Base-by-base conservation (phyloP, 2,329 filamentous ascomycete species). In the Helminthosporium solani region DNA sequence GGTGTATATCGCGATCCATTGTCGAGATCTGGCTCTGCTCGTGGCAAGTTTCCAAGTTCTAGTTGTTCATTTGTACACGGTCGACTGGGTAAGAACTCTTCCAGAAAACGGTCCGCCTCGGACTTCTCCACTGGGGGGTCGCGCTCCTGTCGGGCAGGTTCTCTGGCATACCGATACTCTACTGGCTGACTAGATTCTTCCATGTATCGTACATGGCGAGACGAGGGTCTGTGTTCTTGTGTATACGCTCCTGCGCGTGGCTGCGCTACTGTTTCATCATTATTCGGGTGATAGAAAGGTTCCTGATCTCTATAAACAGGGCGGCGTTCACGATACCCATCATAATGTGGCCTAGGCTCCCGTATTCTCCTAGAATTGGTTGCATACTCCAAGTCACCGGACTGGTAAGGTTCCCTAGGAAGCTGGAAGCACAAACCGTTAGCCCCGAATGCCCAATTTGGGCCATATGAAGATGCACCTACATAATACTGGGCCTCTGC, bases 81-180 rank as follows among this genome's bases (percentile, higher is more conserved):
- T 33, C 58, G 56, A 14, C 48, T 52, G 23, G 60, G 62, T 7
- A 58, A 54, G 34, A 68, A 58, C 7, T 68, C 66, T 23, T 66
- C 63, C 14, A 70, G 40, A 38, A 70, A 70, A 19, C 65, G 64
- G 47, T 69, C 67, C 23, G 66, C 66, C 9, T 63, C 64, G 28
- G 64, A 60, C 23, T 60, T 57, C 8, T 54, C 61, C 43, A 52
- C 52, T 33, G 54, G 41, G 18, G 54, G 53, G 42, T 57, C 63
- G 3, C 43, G 48, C 7, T 66, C 60, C 18, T 51, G 55, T 9
- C 50, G 51, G 40, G 46, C 54, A 23, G 47, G 46, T 42, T 64
- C 61, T 33, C 55, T 53, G 12, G 54, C 39, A 9, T 59, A 52
- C 6, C 59, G 64, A 25, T 57, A 60, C 28, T 63, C 62, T 11